phyloP scores from a whole-genome alignment of 1,284 basidiomycete genomes.

The Singerocomus inundabilis region DNA sequence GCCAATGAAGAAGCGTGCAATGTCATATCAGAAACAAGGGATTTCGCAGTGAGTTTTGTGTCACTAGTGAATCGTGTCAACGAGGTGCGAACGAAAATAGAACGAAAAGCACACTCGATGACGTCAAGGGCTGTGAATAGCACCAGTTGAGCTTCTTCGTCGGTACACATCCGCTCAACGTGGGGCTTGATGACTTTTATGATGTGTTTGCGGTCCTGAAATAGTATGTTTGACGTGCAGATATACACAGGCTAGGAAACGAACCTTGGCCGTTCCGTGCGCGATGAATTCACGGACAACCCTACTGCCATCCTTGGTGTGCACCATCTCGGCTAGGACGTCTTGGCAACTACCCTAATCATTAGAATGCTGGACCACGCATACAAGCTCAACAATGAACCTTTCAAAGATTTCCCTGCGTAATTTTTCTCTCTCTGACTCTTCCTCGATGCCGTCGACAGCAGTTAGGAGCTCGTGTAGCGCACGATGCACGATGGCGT shows the following conservation, averaged over 20 bases:
- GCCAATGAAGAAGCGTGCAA: slow-evolving; percentile 54
- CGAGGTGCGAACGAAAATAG: background rate
- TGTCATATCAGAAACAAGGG: slow-evolving; percentile 65
- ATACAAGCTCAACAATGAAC: background rate
- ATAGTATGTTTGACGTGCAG: background rate
- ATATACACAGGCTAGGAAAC: background rate
- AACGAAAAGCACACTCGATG: slow-evolving; percentile 62
- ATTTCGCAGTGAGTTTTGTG: slow-evolving; percentile 82
- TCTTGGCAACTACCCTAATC: slow-evolving; percentile 65
- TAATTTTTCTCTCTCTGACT: slow-evolving; percentile 56
- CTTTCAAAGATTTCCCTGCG: slow-evolving; percentile 28
- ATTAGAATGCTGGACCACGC: slow-evolving; percentile 5
- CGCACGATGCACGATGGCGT: slow-evolving; percentile 82
- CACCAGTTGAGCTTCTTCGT: slow-evolving; percentile 85
- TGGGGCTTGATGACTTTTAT: slow-evolving; percentile 85
- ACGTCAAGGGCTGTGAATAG: slow-evolving; percentile 86
- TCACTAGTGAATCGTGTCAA: slow-evolving; percentile 50
- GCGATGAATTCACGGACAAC: slow-evolving; percentile 81
- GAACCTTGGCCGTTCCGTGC: slow-evolving; percentile 75
- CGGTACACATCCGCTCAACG: slow-evolving; percentile 78
- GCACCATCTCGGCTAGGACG: slow-evolving; percentile 84
- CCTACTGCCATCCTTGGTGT: slow-evolving; percentile 88
- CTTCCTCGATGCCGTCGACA: slow-evolving; percentile 50
- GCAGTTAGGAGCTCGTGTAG: slow-evolving; percentile 75
- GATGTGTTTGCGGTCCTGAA: slow-evolving; percentile 83